Evolutionary conservation across 2,329 filamentous ascomycete genomes (phyloP), one percentile per base, ranked within the genome.

Genomic region (Aspergillus quadricinctus): DNA sequence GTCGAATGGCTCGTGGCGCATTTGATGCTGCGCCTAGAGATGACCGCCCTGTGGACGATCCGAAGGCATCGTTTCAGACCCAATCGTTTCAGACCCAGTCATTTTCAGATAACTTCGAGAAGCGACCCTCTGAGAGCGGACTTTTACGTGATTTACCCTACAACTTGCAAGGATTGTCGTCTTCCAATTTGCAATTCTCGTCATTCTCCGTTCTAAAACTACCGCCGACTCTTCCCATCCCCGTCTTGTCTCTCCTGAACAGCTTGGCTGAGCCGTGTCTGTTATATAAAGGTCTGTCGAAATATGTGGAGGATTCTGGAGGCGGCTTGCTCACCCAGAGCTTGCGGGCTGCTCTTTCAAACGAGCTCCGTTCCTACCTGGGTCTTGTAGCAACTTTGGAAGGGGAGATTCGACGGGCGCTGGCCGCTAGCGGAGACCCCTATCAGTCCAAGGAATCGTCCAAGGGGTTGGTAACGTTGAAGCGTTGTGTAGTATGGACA

Each of bases 401-500:
- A 75, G 89, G 87, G 10, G 93, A 99, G 72, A 96, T 97, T 54
- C 84, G 93, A 57, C 82, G 89, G 59, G 92, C 92, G 1, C 77
- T 97, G 50, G 82, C 87, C 4, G 84, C 88, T 7, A 77, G 94
- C n/a, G 85, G 69, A 21, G 67, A 70, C 41, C 59, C 61, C 37
- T 83, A 83, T 3, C 84, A 88, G 2, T 81, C 87, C 49, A 83
- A 84, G 48, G 88, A 88, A 1, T 85, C 95, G 53, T 88, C 90
- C 5, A 94, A 92, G 66, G 88, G 90, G 0, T 92, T 92, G 1
- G 93, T 99, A 14, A 99, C 94, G 0, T 78, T 99, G 51, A 97
- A 97, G 73, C 83, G 94, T 70, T 97, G 93, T 66, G 89, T 99
- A 2, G 89, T 99, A 25, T 99, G 95, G 95, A 97, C 92, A 8